phyloP scores from a whole-genome alignment of 2,329 filamentous ascomycete genomes.

The Lachnellula occidentalis region DNA sequence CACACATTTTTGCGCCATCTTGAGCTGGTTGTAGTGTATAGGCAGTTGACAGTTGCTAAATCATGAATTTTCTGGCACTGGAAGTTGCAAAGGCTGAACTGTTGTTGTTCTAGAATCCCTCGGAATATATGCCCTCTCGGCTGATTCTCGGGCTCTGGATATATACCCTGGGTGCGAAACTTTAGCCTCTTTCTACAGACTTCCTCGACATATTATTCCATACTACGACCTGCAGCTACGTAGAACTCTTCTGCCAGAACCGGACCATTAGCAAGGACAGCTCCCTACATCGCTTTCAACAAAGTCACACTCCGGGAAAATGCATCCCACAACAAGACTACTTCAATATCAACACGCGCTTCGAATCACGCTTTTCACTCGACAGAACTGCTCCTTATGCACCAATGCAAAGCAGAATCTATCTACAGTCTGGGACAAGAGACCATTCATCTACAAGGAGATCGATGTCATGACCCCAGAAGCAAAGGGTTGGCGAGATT shows the following conservation, averaged over 20 bases:
- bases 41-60: not conserved
- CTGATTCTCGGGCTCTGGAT: no score
- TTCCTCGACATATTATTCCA: no score
- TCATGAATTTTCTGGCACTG: not conserved
- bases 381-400: constrained; percentile 67
- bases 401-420: constrained; percentile 62
- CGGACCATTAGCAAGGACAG: no score
- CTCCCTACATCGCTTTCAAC: not conserved
- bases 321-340: constrained; percentile 47
- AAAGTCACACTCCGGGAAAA: constrained; percentile 25
- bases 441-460: constrained; percentile 64
- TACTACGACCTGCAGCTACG: no score
- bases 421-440: constrained; percentile 59
- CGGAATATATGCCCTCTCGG: no score
- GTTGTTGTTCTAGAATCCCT: not conserved
- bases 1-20: constrained; percentile 71
- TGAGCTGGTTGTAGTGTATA: constrained; percentile 5
- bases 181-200: no score
- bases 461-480: constrained; percentile 62
- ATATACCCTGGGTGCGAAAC: no score
- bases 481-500: constrained; percentile 59
- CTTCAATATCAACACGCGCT: constrained; percentile 45
- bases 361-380: constrained; percentile 71
- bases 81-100: not conserved
- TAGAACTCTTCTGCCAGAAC: no score